Evolutionary conservation across 2,329 filamentous ascomycete genomes (phyloP), one percentile per base, ranked within the genome.

Genomic region (Phialophora verrucosa): DNA sequence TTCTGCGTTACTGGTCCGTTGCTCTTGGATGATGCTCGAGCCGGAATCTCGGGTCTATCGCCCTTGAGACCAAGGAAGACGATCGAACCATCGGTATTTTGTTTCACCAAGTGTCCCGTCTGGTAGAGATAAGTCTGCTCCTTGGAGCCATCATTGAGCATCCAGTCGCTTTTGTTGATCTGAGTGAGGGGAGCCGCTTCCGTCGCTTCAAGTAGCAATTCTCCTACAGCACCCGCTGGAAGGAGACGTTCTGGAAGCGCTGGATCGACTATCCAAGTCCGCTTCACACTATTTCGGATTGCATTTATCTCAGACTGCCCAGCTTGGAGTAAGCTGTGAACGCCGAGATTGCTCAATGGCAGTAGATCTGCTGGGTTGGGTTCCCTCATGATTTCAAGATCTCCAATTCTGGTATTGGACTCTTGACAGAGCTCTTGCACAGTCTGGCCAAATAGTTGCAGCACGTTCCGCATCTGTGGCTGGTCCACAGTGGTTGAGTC

Each of bases 121-220:
- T 17, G n/a, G 27, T 55, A 55, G 51, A 55, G 27, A 17, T 27
- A 31, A 7, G 51, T 31, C 27, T 55, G 20, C 27, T 17, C 51
- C 14, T 54, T 23, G 14, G 27, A 59, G 71, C 67, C 5, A 56
- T 35, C 47, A 25, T 32, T 32, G 31, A 11, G 31, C 8, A 32
- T 32, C 31, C 31, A 32, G 31, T 32, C 31, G 31, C 10, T 32
- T 10, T 32, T 32, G 31, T 32, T 8, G 3, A 32, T 32, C 31
- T 32, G 31, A 11, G 31, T 32, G 31, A 32, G 31, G 31, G 47
- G 14, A 50, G 47, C 47, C 47, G 47, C n/a, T 25, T n/a, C 74
- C 0, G 77, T 76, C 0, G 78, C 78, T 66, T 80, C 76, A 14
- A 81, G 63, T 8, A 78, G 68, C 32, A 81, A 56, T 66, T 81